Evolutionary conservation across 1,284 basidiomycete genomes (phyloP), one percentile per base, ranked within the genome.

Genomic region (Hemileccinum hortonii): DNA sequence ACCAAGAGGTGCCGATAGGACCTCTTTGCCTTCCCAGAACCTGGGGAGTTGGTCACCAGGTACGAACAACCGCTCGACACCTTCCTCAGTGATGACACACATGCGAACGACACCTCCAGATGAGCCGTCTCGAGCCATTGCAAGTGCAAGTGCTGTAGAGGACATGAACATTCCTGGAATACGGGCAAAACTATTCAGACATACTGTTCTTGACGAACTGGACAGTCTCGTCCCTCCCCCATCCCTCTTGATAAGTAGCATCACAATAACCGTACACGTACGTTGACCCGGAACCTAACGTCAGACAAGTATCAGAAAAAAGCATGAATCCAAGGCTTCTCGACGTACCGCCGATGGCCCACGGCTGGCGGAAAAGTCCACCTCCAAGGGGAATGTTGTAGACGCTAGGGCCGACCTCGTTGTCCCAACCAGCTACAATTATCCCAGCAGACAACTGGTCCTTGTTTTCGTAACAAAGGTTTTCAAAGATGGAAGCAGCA

Each of bases 191-290:
- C 10, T 15, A 26, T 9, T 22, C 15, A 38, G 37, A 83, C 93
- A 58, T 66, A 96, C 94, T 94, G 74, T 99, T 97, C 76, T 87
- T 91, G 52, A 99, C 96, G 69, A 99, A 99, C 42, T 95, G 79
- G 54, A 99, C 73, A 0, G 95, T 98, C 75, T 98, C 83, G 40
- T 94, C 92, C 61, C 83, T 82, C 4, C 82, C 85, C 95, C 92
- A 96, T n/a, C 90, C 93, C 35, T 96, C 93, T 69, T 84, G 76
- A 73, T 92, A 99, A n/a, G 94, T 98, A 29, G 97, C 93, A 71
- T 99, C 97, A 69, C 97, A 99, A 75, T 97, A 99, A 44, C 96
- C 97, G 67, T 99, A 99, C 18, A 99, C 94, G 70, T 98, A 99
- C 12, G 94, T 93, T 39, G 94, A 98, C 15, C 97, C 97, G 50